These are phyloP conservation scores for Alectoria sarmentosa DNA, from an alignment of 495 filamentous ascomycete genomes.

Conservation along the genomic window DNA sequence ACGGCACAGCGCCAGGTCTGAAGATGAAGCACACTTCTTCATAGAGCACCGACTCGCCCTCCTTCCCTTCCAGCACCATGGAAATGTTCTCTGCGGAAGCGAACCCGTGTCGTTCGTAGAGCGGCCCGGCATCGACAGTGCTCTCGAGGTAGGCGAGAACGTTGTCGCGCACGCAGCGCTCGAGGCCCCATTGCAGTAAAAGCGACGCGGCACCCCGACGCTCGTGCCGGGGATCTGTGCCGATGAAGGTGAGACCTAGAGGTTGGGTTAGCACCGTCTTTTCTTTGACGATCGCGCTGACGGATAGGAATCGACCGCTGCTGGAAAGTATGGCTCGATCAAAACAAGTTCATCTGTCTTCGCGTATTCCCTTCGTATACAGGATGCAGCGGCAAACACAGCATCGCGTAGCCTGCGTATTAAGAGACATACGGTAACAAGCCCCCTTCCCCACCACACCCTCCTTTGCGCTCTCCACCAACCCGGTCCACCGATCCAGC, in stretches of 20 bases:
- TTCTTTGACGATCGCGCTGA: background rate
- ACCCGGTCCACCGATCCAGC: slow-evolving; percentile 31
- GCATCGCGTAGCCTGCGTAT: background rate
- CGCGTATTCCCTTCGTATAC: background rate
- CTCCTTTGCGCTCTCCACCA: slow-evolving; percentile 30
- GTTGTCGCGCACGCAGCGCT: background rate
- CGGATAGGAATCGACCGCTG: background rate
- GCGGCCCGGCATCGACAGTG: slow-evolving; percentile 5
- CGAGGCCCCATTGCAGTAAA: slow-evolving; percentile 14
- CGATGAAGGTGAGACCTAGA: slow-evolving; percentile 19
- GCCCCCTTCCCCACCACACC: slow-evolving; percentile 14
- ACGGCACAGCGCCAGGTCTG: background rate
- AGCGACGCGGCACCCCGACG: slow-evolving; percentile 13
- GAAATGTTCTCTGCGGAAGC: slow-evolving; percentile 1
- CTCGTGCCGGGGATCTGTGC: slow-evolving; percentile 12
- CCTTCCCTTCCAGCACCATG: slow-evolving; percentile 4
- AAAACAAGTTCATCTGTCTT: background rate
- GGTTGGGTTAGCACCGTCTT: background rate
- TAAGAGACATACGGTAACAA: slow-evolving; percentile 11
- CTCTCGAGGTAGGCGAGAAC: slow-evolving; percentile 15
- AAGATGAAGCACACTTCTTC: slow-evolving; percentile 16
- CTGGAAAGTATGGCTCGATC: background rate
- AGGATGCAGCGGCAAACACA: background rate
- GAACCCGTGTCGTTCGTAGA: slow-evolving; percentile 15
- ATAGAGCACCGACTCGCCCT: background rate